Percentiles rank a stretch among this genome's conserved stretches.
Evolutionary conservation across 2,329 filamentous ascomycete genomes (phyloP).

Genomic region (Magnaporthiopsis rhizophila): DNA sequence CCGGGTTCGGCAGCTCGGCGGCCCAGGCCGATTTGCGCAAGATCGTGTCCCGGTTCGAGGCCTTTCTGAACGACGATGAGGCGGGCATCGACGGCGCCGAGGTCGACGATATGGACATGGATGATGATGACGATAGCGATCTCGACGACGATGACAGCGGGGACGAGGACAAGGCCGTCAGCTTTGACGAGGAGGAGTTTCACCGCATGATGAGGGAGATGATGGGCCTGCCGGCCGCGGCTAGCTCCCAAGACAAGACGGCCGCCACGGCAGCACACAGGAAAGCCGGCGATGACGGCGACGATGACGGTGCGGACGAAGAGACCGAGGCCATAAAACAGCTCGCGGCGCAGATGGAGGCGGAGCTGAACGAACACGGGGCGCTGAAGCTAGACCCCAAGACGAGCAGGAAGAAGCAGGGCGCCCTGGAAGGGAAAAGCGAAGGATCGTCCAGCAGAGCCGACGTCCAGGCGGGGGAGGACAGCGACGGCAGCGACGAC

Average conservation of each 20-base stretch:
- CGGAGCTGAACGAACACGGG: slow-evolving; percentile 61
- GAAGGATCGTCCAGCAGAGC: slow-evolving; percentile 3
- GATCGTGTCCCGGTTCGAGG: slow-evolving; percentile 89
- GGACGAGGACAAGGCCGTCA: slow-evolving; percentile 65
- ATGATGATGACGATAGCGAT: slow-evolving; percentile 43
- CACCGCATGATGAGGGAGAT: slow-evolving; percentile 84
- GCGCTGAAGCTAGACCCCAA: slow-evolving; percentile 49
- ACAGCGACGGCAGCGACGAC: slow-evolving; percentile 22
- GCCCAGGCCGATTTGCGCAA: slow-evolving; percentile 74
- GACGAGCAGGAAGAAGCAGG: slow-evolving; percentile 18
- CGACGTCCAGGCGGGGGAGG: slow-evolving; percentile 12
- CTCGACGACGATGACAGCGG: slow-evolving; percentile 43
- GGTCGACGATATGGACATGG: slow-evolving; percentile 61
- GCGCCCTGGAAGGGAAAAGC: slow-evolving; percentile 21
- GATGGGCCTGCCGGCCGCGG: slow-evolving; percentile 55
- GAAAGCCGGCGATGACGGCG: slow-evolving; percentile 24
- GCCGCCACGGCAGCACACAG: slow-evolving; percentile 6
- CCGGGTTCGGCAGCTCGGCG: slow-evolving; percentile 55
- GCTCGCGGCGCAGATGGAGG: slow-evolving; percentile 62
- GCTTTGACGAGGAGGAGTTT: slow-evolving; percentile 80
- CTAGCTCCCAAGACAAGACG: slow-evolving; percentile 8
- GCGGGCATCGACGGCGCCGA: slow-evolving; percentile 75
- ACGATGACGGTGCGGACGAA: slow-evolving; percentile 28
- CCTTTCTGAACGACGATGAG: slow-evolving; percentile 79
- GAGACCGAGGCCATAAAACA: slow-evolving; percentile 57